Conservation (phyloP, 2,329 filamentous ascomycete genomes). For the Trichoderma semiorbis region DNA sequence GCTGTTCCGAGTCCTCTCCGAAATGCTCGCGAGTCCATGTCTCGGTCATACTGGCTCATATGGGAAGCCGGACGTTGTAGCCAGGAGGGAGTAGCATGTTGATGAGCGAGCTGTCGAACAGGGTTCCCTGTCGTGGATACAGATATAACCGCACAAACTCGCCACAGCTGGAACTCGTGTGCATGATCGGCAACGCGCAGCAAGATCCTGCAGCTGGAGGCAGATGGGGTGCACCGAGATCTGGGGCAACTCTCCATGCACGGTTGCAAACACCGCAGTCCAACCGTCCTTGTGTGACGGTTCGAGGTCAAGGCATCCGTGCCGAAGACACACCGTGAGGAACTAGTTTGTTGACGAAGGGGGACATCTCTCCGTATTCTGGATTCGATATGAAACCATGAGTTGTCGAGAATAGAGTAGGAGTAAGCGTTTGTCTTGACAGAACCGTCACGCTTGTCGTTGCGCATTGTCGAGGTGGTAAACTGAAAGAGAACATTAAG, state of each 20-base stretch:
- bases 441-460: neutral
- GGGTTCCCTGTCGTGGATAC: neutral
- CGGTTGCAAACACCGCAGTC: neutral
- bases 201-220: conserved; percentile 6
- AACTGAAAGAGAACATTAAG: neutral
- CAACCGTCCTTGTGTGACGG: conserved; percentile 2
- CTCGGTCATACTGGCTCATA: conserved; percentile 5
- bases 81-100: neutral
- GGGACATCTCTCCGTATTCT: neutral
- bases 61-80: neutral
- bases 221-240: conserved; percentile 2
- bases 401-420: neutral
- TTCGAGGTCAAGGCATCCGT: conserved; percentile 2
- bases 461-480: neutral
- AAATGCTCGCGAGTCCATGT: conserved; percentile 5
- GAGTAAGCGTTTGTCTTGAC: neutral
- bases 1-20: neutral
- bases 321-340: neutral
- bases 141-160: neutral
- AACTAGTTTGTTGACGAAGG: neutral
- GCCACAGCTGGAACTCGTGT: neutral
- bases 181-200: neutral
- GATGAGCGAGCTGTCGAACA: neutral
- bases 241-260: neutral
- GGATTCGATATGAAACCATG: neutral